A percentile compares a stretch with the other conserved stretches of the same genome.
phyloP scores from a whole-genome alignment of 106 monocot genomes.

The Xerophyta viscosa region DNA sequence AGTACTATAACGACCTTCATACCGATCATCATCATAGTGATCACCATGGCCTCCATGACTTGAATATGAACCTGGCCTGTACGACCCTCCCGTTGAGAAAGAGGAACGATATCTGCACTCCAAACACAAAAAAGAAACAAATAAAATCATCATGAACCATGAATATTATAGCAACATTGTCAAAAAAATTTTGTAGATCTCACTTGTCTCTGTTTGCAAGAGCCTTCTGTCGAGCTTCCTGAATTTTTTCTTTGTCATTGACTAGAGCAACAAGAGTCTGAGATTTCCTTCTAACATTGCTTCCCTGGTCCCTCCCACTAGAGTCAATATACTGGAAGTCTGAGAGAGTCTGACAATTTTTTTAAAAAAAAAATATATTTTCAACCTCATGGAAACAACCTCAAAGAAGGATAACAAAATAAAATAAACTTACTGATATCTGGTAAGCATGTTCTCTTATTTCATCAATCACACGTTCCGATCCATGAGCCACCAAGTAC shows the following conservation, averaged over 20 bases:
- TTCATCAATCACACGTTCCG: conserved; percentile 90
- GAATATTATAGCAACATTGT: too few species aligned
- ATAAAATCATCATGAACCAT: background rate
- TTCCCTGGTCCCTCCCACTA: conserved; percentile 81
- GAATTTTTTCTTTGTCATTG: conserved; percentile 88
- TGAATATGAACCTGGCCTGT: conserved; percentile 39
- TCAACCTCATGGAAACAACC: too few species aligned
- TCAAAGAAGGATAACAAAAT: too few species aligned
- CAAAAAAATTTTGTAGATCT: too few species aligned
- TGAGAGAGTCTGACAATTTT: conserved; percentile 53
- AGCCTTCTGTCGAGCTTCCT: conserved; percentile 83
- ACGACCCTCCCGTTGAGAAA: conserved; percentile 36
- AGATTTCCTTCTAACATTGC: conserved; percentile 85
- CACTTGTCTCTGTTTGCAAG: conserved; percentile 70
- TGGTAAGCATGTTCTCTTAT: conserved; percentile 84
- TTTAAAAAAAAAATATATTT: background rate
- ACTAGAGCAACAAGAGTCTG: conserved; percentile 74
- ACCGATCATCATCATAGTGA: conserved; percentile 57
- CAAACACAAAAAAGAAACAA: conserved; percentile 1
- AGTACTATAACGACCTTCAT: conserved; percentile 42
- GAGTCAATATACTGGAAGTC: conserved; percentile 95
- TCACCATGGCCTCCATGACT: conserved; percentile 50
- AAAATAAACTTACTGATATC: conserved; percentile 46
- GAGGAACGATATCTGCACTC: conserved; percentile 39
- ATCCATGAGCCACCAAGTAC: conserved; percentile 85